Conservation (phyloP, 345 rosid species). For the Citrus mangshanensis region DNA sequence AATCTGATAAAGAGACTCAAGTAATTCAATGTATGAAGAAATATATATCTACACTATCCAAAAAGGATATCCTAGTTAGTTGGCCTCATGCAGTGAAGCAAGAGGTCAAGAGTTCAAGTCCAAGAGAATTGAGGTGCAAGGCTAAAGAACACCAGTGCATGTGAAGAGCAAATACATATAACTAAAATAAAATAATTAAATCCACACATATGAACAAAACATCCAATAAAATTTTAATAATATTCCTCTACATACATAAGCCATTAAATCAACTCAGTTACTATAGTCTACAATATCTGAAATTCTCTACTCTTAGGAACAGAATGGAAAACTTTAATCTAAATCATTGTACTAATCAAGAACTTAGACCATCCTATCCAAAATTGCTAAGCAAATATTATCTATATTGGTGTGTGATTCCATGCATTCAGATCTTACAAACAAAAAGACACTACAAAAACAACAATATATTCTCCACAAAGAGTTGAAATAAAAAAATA, state of each 20-base stretch:
- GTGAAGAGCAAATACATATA: neutral
- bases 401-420: neutral
- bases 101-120: neutral
- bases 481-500: neutral
- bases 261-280: neutral
- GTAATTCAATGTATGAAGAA: neutral
- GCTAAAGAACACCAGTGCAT: neutral
- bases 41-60: neutral
- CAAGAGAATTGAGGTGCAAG: neutral
- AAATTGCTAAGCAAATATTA: neutral
- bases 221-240: neutral
- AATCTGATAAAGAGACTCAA: conserved; percentile 42
- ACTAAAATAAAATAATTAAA: neutral
- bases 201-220: neutral
- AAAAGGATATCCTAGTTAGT: neutral
- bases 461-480: neutral
- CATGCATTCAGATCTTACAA: neutral
- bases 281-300: neutral
- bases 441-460: neutral
- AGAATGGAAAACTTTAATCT: neutral
- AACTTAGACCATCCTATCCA: neutral
- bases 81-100: neutral
- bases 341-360: neutral
- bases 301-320: neutral
- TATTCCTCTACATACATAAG: neutral